A percentile compares a stretch with the other conserved stretches of the same genome.
Evolutionary conservation across 345 rosid genomes (phyloP).

Genomic region (Eucalyptus erythrocorys): DNA sequence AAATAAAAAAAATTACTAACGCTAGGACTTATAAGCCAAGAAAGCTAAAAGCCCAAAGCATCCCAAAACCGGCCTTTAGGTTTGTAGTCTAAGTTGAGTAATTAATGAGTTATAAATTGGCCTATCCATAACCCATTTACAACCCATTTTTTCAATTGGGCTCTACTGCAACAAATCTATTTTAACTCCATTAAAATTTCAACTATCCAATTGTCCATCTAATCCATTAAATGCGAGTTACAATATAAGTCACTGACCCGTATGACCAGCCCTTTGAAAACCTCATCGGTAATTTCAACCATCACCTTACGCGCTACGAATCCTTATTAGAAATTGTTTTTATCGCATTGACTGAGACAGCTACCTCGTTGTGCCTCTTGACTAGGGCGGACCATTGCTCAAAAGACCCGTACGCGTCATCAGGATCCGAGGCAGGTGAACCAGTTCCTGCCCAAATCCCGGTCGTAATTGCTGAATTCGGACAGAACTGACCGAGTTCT

Average conservation of each 20-base stretch:
- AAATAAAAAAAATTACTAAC: too few relatives aligned
- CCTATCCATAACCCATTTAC: background rate
- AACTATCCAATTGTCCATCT: background rate
- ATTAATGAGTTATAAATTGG: too few relatives aligned
- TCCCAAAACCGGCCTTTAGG: background rate
- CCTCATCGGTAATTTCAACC: background rate
- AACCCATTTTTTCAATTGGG: background rate
- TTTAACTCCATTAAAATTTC: background rate
- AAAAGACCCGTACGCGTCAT: background rate
- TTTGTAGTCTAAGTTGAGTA: background rate
- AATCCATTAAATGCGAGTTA: background rate
- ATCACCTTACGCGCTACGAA: background rate
- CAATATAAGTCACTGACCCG: too few relatives aligned
- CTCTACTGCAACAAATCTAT: background rate
- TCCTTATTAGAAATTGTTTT: background rate
- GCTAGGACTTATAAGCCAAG: too few relatives aligned
- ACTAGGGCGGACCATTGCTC: background rate
- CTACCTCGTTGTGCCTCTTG: background rate
- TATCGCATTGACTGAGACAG: background rate
- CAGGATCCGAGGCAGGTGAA: background rate
- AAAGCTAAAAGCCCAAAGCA: too few relatives aligned
- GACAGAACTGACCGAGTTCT: background rate
- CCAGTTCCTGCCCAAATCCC: background rate
- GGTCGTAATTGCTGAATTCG: background rate
- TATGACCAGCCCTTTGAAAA: too few relatives aligned